These are phyloP conservation scores for Colletotrichum destructivum DNA, from an alignment of 2,329 filamentous ascomycete genomes.

Conservation along the genomic window DNA sequence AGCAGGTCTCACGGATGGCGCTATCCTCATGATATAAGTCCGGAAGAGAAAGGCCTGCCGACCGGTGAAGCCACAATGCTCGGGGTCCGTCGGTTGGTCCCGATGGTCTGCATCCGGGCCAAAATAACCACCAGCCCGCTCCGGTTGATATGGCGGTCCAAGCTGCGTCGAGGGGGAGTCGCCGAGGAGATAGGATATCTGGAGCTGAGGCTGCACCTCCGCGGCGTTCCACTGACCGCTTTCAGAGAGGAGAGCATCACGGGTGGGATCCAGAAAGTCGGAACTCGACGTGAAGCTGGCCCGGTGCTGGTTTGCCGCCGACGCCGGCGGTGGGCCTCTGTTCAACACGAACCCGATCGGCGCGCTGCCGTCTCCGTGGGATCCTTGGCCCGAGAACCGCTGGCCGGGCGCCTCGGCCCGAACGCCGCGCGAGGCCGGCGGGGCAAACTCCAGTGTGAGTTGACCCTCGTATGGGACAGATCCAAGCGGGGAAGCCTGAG, in stretches of 20 bases:
- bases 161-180: slow-evolving; percentile 26
- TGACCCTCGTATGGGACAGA: slow-evolving; percentile 5
- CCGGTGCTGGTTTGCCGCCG: not conserved
- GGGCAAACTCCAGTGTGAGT: slow-evolving; percentile 13
- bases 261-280: slow-evolving; percentile 6
- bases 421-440: not conserved
- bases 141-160: slow-evolving; percentile 2
- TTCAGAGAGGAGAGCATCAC: slow-evolving; percentile 13
- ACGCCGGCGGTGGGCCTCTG: slow-evolving; percentile 14
- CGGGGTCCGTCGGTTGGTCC: not conserved
- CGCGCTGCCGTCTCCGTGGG: slow-evolving; percentile 29
- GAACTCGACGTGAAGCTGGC: slow-evolving; percentile 15
- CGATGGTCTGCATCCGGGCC: slow-evolving; percentile 4
- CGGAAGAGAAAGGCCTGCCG: slow-evolving; percentile 34
- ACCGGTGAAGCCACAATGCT: slow-evolving; percentile 28
- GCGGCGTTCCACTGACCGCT: slow-evolving; percentile 4
- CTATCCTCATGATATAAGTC: slow-evolving; percentile 36
- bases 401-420: slow-evolving; percentile 17
- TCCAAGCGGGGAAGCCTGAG: slow-evolving; percentile 15
- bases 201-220: slow-evolving; percentile 29
- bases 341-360: slow-evolving; percentile 37
- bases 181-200: slow-evolving; percentile 30
- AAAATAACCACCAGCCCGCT: slow-evolving; percentile 3
- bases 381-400: slow-evolving; percentile 31
- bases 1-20: slow-evolving; percentile 19